A percentile compares a stretch with the other conserved stretches of the same genome.
Conservation (phyloP, 257 asterid genomes). For the Fraxinus anomala region DNA sequence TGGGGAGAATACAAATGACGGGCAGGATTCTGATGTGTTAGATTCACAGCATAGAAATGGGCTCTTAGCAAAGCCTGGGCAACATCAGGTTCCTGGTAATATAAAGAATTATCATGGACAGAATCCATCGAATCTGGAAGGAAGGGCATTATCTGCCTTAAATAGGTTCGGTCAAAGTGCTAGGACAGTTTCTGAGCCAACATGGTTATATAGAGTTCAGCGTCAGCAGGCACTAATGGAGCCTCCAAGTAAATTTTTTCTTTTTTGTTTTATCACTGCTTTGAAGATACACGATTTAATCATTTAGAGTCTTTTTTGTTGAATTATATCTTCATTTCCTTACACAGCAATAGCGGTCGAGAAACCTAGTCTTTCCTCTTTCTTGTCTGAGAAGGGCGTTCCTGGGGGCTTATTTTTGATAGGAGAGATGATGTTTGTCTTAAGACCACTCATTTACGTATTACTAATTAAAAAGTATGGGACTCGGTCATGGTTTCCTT, state of each 20-base stretch:
- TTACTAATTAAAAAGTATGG: conserved; percentile 75
- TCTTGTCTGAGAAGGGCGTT: conserved; percentile 76
- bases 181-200: conserved; percentile 63
- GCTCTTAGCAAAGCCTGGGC: conserved; percentile 37
- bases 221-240: conserved; percentile 69
- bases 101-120: conserved; percentile 42
- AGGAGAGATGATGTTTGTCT: conserved; percentile 81
- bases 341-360: conserved; percentile 45
- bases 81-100: conserved; percentile 41
- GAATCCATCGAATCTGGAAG: conserved; percentile 66
- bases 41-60: conserved; percentile 37
- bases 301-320: conserved; percentile 7
- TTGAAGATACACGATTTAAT: conserved; percentile 3
- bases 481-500: conserved; percentile 81
- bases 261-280: neutral
- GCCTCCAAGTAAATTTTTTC: conserved; percentile 51
- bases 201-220: conserved; percentile 78
- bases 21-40: conserved; percentile 37
- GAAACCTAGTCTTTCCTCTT: conserved; percentile 53
- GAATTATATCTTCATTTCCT: conserved; percentile 22
- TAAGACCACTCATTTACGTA: conserved; percentile 83
- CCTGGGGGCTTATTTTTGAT: conserved; percentile 72
- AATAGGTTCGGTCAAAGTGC: conserved; percentile 83
- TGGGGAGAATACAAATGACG: conserved; percentile 66
- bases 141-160: conserved; percentile 91